Percentiles rank a stretch among this genome's conserved stretches.
Evolutionary conservation across 2,329 filamentous ascomycete genomes (phyloP).

Genomic region (Paracamarosporium sp.): DNA sequence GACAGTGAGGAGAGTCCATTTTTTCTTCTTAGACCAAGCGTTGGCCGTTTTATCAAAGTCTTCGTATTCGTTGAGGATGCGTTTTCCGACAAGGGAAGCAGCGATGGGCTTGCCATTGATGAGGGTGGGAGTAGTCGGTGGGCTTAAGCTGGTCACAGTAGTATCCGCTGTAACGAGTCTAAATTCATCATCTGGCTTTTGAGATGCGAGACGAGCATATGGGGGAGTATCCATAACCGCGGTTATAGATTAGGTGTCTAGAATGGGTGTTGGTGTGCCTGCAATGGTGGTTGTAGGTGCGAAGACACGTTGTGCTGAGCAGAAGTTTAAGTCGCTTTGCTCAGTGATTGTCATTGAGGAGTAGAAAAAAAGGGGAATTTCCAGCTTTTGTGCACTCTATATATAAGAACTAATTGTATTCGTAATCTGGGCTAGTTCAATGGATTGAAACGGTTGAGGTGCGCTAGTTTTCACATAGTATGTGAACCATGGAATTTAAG

Average conservation of each 20-base stretch:
- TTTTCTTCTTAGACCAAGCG: conserved; percentile 55
- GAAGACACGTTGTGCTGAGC: neutral
- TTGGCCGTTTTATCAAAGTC: conserved; percentile 48
- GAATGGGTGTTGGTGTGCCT: no score
- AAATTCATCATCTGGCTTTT: no score
- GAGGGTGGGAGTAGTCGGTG: neutral
- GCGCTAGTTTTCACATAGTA: neutral
- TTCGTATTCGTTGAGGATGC: conserved; percentile 2
- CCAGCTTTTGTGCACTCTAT: neutral
- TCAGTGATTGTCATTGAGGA: neutral
- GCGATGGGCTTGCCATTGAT: neutral
- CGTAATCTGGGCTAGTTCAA: no score
- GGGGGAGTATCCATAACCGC: no score
- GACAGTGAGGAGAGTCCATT: conserved; percentile 60
- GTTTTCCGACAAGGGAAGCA: conserved; percentile 1
- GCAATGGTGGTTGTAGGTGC: neutral
- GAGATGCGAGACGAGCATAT: no score
- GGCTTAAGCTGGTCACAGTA: neutral
- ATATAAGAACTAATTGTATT: no score
- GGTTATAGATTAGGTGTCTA: no score
- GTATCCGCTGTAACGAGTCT: no score
- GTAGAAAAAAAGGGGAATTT: neutral
- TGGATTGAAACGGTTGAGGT: neutral
- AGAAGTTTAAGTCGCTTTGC: no score
- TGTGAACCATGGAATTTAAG: neutral